These are phyloP conservation scores for Suhomyces sp. DNA, from an alignment of 805 yeast genomes.

Conservation along the genomic window DNA sequence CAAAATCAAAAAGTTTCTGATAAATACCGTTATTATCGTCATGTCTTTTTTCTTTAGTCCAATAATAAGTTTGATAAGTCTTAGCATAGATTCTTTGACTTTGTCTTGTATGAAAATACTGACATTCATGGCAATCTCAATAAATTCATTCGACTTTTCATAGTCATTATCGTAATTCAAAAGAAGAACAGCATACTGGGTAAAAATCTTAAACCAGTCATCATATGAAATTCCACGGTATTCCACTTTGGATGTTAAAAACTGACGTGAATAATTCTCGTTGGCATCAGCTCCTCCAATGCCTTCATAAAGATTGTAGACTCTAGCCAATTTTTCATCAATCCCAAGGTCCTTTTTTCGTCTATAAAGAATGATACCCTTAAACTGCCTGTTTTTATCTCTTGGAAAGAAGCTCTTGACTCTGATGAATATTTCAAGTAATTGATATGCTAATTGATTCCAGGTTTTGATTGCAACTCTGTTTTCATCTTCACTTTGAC, in stretches of 20 bases:
- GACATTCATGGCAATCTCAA: slow-evolving; percentile 73
- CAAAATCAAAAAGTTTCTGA: slow-evolving; percentile 63
- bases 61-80: slow-evolving; percentile 67
- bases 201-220: slow-evolving; percentile 82
- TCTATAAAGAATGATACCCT: slow-evolving; percentile 63
- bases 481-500: slow-evolving; percentile 31
- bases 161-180: slow-evolving; percentile 66
- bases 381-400: slow-evolving; percentile 68
- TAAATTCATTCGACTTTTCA: slow-evolving; percentile 48
- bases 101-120: slow-evolving; percentile 75
- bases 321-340: slow-evolving; percentile 70
- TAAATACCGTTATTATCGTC: slow-evolving; percentile 51
- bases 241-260: slow-evolving; percentile 51
- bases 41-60: slow-evolving; percentile 49
- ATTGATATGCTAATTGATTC: slow-evolving; percentile 79
- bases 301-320: slow-evolving; percentile 64
- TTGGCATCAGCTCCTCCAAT: slow-evolving; percentile 19
- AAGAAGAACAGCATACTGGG: slow-evolving; percentile 71
- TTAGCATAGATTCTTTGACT: slow-evolving; percentile 56
- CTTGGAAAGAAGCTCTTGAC: slow-evolving; percentile 77
- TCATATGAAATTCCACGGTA: slow-evolving; percentile 77
- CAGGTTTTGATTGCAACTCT: slow-evolving; percentile 68
- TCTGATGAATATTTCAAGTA: slow-evolving; percentile 78
- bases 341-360: slow-evolving; percentile 61
- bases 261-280: slow-evolving; percentile 27